Conservation (phyloP, 2,329 filamentous ascomycete species). For the Thermothelomyces thermophilus region DNA sequence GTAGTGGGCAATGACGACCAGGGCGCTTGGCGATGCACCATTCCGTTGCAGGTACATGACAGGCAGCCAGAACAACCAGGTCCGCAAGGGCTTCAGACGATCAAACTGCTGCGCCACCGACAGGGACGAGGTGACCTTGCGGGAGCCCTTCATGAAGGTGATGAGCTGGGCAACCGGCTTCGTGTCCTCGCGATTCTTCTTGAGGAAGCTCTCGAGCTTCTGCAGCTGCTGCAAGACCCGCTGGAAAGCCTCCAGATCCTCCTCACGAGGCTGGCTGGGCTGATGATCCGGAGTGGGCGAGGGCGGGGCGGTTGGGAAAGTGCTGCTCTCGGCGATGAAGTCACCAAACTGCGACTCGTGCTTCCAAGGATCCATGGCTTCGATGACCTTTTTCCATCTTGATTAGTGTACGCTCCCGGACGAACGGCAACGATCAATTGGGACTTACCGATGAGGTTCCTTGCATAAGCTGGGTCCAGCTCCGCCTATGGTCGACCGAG, state of each 20-base stretch:
- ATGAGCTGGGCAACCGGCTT: conserved; percentile 63
- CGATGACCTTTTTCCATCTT: conserved; percentile 57
- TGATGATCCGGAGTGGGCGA: conserved; percentile 57
- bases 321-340: conserved; percentile 73
- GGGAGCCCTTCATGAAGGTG: conserved; percentile 65
- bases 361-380: conserved; percentile 87
- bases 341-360: conserved; percentile 81
- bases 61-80: conserved; percentile 95
- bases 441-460: conserved; percentile 75
- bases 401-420: conserved; percentile 16
- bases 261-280: conserved; percentile 57
- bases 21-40: conserved; percentile 66
- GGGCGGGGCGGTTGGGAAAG: conserved; percentile 59
- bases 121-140: conserved; percentile 62
- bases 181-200: conserved; percentile 62
- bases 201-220: conserved; percentile 61
- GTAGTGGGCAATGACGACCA: conserved; percentile 83
- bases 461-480: conserved; percentile 88
- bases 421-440: neutral
- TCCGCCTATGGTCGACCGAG: conserved; percentile 55
- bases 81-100: conserved; percentile 77
- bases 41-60: conserved; percentile 74
- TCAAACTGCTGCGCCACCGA: conserved; percentile 81
- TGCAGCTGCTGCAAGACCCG: conserved; percentile 60
- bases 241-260: conserved; percentile 63